phyloP scores from a whole-genome alignment of 192 early-diverging fungal genomes.

The Diversispora epigaea region DNA sequence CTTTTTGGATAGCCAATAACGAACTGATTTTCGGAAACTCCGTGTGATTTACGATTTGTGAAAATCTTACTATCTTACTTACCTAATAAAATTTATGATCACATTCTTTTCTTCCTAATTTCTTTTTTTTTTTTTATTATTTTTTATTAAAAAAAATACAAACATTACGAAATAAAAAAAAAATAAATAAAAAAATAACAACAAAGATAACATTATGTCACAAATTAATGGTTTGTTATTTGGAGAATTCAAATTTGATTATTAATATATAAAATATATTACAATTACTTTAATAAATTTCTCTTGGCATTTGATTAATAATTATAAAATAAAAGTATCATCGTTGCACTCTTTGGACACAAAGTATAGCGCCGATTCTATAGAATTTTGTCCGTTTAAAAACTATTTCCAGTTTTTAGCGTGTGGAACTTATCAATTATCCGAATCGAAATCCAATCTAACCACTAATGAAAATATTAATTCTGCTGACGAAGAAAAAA shows the following conservation, averaged over 20 bases:
- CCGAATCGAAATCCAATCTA: slow-evolving; percentile 40
- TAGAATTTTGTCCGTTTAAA: slow-evolving; percentile 68
- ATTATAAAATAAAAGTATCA: slow-evolving; percentile 9
- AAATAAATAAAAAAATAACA: too few relatives aligned
- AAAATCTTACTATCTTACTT: too few relatives aligned
- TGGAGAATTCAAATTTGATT: neutral
- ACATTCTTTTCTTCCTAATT: too few relatives aligned
- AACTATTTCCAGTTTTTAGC: slow-evolving; percentile 49
- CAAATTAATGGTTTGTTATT: neutral
- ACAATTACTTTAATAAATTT: neutral
- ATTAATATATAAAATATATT: neutral
- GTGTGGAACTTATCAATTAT: slow-evolving; percentile 73
- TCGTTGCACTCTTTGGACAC: slow-evolving; percentile 61
- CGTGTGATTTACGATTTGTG: too few relatives aligned
- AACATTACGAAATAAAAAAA: too few relatives aligned
- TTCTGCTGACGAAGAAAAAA: slow-evolving; percentile 17
- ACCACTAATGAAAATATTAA: slow-evolving; percentile 7
- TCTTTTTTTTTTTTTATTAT: too few relatives aligned
- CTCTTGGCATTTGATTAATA: neutral
- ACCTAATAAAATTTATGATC: too few relatives aligned
- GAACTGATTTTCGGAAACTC: too few relatives aligned
- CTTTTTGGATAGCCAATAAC: too few relatives aligned
- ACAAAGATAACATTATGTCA: neutral
- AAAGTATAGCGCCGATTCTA: slow-evolving; percentile 67
- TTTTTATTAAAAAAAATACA: too few relatives aligned